Evolutionary conservation across 176 grass and related monocot genomes (phyloP), one percentile per base, ranked within the genome.

Genomic region (sorghum (Sorghum bicolor)): DNA sequence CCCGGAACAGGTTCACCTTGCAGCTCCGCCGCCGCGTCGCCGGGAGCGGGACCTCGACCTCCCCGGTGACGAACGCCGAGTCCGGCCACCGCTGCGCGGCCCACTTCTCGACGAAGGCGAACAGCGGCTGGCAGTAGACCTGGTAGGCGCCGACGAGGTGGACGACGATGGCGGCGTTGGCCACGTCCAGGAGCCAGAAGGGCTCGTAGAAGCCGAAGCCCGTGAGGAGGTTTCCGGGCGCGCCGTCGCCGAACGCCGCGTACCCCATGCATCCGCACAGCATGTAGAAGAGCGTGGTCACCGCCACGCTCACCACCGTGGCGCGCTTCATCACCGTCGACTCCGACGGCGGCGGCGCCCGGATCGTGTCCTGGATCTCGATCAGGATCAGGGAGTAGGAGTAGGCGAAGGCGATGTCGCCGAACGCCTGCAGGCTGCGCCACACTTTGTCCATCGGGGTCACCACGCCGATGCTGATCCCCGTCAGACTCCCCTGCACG

Each of bases 371-470:
- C 86, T 96, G 93, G 37, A 96, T 96, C 53, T 96, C 93, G 55
- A 96, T 93, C 28, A 93, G 88, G 70, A 96, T 93, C 43, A 91
- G 77, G 1, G 94, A 96, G 90, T 91, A 97, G 73, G 94, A 97
- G 87, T 93, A 97, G 61, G 94, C 94, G 69, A 93, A 97, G 73
- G 94, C 94, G 77, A 97, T 91, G 68, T 93, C 89, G 12, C 94
- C 94, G 39, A 97, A 97, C 64, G 94, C 94, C 84, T 97, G 94
- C 20, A 93, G 81, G 74, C 89, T 97, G 20, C 89, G 84, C 94
- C 94, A 97, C 55, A 97, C 82, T 64, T 97, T 97, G 75, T 91
- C 87, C 37, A 66, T 88, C 16, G 90, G 85, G 1, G 85, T 90
- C 16, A 94, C 87, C 8, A 37, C 83, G 22, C 87, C 94, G 79